Percentiles rank a stretch among this genome's conserved stretches.
These are phyloP conservation scores for Xylaria palmicola DNA, from an alignment of 495 filamentous ascomycete genomes.

Conservation along the genomic window DNA sequence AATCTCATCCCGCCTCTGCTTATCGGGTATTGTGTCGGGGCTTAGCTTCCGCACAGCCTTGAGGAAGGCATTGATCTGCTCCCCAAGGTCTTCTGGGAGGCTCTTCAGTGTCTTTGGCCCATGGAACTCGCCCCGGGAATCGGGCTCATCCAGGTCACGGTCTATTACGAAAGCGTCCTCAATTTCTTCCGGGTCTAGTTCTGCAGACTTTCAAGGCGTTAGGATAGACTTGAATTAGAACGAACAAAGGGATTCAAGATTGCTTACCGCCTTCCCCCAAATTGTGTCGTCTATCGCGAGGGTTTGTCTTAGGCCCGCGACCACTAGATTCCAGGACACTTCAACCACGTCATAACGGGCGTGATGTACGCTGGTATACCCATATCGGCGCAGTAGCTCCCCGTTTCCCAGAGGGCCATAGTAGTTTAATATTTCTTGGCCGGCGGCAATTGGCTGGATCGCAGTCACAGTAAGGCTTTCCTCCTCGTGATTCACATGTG, in stretches of 20 bases:
- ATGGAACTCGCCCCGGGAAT: constrained; percentile 32
- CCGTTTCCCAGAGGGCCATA: constrained; percentile 81
- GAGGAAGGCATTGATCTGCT: constrained; percentile 39
- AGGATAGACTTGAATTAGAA: background rate
- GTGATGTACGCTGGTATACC: constrained; percentile 80
- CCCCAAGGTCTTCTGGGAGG: constrained; percentile 37
- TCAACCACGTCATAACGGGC: constrained; percentile 79
- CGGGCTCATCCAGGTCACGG: constrained; percentile 38
- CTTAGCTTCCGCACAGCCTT: constrained; percentile 44
- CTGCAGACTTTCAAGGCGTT: constrained; percentile 20
- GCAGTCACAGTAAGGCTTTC: constrained; percentile 64
- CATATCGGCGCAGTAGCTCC: constrained; percentile 83
- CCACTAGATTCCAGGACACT: constrained; percentile 58
- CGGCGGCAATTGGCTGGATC: constrained; percentile 61
- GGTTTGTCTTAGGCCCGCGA: constrained; percentile 40
- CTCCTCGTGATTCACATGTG: constrained; percentile 71
- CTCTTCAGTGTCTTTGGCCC: constrained; percentile 31
- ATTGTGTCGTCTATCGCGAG: constrained; percentile 41
- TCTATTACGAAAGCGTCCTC: constrained; percentile 49
- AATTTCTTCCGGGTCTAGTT: constrained; percentile 36
- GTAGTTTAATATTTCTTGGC: constrained; percentile 88
- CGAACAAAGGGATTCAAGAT: background rate
- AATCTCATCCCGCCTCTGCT: constrained; percentile 38
- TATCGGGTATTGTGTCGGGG: constrained; percentile 37
- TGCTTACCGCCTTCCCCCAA: constrained; percentile 45